Evolutionary conservation across 1,284 basidiomycete species (phyloP).

Genomic region (Heimioporus retisporus): DNA sequence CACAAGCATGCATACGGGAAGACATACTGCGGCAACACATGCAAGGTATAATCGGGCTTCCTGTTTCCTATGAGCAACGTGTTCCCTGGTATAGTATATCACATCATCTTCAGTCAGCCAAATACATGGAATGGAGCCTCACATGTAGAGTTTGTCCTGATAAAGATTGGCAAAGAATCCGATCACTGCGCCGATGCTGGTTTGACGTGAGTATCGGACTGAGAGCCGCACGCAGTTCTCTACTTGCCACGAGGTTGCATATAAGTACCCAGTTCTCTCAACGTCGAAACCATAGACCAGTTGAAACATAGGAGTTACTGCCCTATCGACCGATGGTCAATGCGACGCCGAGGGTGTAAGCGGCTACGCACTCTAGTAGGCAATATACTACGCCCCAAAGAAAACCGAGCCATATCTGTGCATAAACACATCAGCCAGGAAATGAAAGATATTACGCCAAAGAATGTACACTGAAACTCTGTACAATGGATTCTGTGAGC

Average conservation of each 20-base stretch:
- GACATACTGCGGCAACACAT: conserved; percentile 61
- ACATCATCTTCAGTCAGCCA: background rate
- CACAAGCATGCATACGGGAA: conserved; percentile 64
- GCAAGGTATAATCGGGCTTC: conserved; percentile 71
- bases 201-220: conserved; percentile 2
- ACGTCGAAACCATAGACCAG: conserved; percentile 74
- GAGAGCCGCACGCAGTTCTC: conserved; percentile 31
- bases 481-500: conserved; percentile 81
- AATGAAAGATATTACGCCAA: conserved; percentile 4
- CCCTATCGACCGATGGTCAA: conserved; percentile 47
- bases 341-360: too few relatives aligned
- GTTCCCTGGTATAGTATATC: conserved; percentile 20
- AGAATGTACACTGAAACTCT: conserved; percentile 71
- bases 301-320: conserved; percentile 69
- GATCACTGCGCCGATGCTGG: conserved; percentile 69
- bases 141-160: conserved; percentile 78
- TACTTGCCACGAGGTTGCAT: conserved; percentile 59
- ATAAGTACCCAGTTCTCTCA: conserved; percentile 72
- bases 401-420: conserved; percentile 79
- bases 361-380: conserved; percentile 64
- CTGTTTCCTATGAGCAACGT: conserved; percentile 56
- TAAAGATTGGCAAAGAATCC: conserved; percentile 69
- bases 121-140: conserved; percentile 24
- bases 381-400: conserved; percentile 84
- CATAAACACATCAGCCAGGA: conserved; percentile 5